Base-by-base conservation (phyloP, 1,284 basidiomycete genomes). In the Tremellales sp. region DNA sequence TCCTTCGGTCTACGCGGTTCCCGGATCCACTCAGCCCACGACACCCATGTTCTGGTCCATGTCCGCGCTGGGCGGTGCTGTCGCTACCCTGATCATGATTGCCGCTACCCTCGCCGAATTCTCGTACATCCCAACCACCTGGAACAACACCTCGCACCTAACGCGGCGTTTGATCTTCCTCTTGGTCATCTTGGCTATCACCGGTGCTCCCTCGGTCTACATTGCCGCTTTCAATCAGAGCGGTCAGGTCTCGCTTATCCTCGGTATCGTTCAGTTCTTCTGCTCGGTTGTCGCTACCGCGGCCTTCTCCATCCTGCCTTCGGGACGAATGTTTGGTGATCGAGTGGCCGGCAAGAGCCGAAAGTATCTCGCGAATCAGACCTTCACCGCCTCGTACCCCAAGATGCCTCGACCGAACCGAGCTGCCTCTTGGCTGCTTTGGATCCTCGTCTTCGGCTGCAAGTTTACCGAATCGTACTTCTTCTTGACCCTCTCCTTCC, bases 111-210 rank as follows among this genome's bases (percentile, higher is more conserved):
- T 94, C 43, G 85, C 85, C 55, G 92, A 96, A 76, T 94, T 94
- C 74, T 86, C 86, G 40, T 96, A 94, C 77, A 92, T 97, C 68
- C 92, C 92, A 1, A 89, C 89, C 2, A 94, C 89, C 21, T 96
- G 92, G 92, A 94, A 93, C 75, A 96, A 94, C 76, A 89, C 91
- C 12, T 91, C 90, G 4, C 91, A 96, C 68, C 83, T 96, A 43
- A 84, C 87, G 1, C 85, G 89, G 45, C 85, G 92, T 4, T 78
- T 94, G 17, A 61, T 90, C 40, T 93, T 94, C 79, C 79, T 97
- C 44, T 64, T 85, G 42, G 79, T 96, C 71, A 87, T 86, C 22
- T 83, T 96, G 43, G 89, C 79, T 45, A 78, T 90, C 53, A 94
- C 90, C 13, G 82, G 82, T 58, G 92, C 86, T 29, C 92, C 92